Conservation (phyloP, 768 basidiomycete genomes). For the Termitomyces titanicus region DNA sequence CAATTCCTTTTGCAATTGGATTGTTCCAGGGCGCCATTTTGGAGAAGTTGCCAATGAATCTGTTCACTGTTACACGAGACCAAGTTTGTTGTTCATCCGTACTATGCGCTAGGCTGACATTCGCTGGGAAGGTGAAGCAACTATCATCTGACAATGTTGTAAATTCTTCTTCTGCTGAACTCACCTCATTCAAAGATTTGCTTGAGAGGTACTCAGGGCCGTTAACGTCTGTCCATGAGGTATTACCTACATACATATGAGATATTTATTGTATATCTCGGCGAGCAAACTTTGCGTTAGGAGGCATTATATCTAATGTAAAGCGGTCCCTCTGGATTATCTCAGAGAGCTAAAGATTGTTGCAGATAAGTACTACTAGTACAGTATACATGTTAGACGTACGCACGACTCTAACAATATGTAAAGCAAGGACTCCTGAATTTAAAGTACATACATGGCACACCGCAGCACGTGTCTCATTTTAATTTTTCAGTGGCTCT, state of each 20-base stretch:
- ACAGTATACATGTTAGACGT: too few species aligned
- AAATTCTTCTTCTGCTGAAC: constrained; percentile 24
- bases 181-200: constrained; percentile 33
- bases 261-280: too few species aligned
- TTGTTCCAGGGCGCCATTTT: constrained; percentile 61
- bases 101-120: not conserved
- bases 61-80: constrained; percentile 67
- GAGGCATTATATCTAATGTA: too few species aligned
- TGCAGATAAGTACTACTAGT: too few species aligned
- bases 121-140: constrained; percentile 52
- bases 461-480: too few species aligned
- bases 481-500: too few species aligned
- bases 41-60: constrained; percentile 57
- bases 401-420: too few species aligned
- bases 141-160: constrained; percentile 58
- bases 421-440: too few species aligned
- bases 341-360: too few species aligned
- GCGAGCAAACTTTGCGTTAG: too few species aligned
- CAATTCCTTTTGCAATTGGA: constrained; percentile 61
- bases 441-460: too few species aligned
- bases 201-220: constrained; percentile 34
- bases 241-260: constrained; percentile 52
- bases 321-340: too few species aligned
- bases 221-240: constrained; percentile 46
- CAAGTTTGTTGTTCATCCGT: constrained; percentile 41